Evolutionary conservation across 495 filamentous ascomycete genomes (phyloP).

Genomic region (Amorphotheca resinae): DNA sequence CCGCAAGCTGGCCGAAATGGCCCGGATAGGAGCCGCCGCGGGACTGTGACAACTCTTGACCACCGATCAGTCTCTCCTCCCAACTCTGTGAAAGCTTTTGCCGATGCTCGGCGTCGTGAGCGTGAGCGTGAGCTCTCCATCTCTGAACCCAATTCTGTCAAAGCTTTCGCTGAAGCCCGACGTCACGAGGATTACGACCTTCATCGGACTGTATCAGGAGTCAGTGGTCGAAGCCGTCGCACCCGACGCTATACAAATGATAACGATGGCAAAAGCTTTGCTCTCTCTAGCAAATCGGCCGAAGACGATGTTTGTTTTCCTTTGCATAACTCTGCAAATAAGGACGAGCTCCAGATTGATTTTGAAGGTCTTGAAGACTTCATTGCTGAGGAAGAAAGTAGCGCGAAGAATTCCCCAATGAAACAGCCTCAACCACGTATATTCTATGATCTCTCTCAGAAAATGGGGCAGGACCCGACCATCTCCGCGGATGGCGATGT

Average conservation of each 20-base stretch:
- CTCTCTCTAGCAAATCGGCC: conserved; percentile 38
- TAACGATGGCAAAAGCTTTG: conserved; percentile 33
- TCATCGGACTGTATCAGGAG: conserved; percentile 58
- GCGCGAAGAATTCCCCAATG: conserved; percentile 18
- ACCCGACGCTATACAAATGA: conserved; percentile 34
- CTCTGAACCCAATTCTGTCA: conserved; percentile 29
- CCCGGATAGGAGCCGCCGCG: conserved; percentile 29
- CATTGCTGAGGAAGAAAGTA: conserved; percentile 43
- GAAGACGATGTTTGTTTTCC: conserved; percentile 86
- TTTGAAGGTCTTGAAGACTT: conserved; percentile 84
- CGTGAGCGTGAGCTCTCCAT: conserved; percentile 43
- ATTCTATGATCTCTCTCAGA: conserved; percentile 46
- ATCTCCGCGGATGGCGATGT: conserved; percentile 38
- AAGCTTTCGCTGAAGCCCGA: conserved; percentile 23
- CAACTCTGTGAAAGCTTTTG: conserved; percentile 96
- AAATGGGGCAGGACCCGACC: conserved; percentile 7
- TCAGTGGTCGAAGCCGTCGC: conserved; percentile 38
- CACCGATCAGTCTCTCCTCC: conserved; percentile 73
- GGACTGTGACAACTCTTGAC: conserved; percentile 32
- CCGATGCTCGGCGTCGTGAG: conserved; percentile 54
- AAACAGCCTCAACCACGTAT: conserved; percentile 30
- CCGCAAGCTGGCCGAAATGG: conserved; percentile 16
- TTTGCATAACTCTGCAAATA: conserved; percentile 34
- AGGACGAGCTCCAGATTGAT: conserved; percentile 51
- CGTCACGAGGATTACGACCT: conserved; percentile 55